Evolutionary conservation across 2,329 filamentous ascomycete genomes (phyloP), one percentile per base, ranked within the genome.

Genomic region (Didymella lethalis): DNA sequence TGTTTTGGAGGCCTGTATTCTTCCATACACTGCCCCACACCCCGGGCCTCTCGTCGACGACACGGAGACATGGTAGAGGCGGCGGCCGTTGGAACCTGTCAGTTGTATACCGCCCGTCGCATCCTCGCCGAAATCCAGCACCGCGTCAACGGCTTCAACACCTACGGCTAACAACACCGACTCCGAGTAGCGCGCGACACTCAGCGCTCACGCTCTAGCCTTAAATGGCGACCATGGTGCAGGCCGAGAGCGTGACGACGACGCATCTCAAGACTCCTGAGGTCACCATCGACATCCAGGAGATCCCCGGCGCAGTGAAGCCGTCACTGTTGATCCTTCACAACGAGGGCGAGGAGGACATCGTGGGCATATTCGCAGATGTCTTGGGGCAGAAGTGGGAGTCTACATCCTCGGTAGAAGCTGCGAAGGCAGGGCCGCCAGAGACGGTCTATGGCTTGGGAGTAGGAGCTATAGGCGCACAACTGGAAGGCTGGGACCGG

Each of bases 331-430:
- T 81, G 60, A 72, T 95, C 59, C 77, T 94, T 18, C 92, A 89
- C 75, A 87, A 89, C 11, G 81, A 82, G 23, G 88, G 86, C 18
- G 90, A 94, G 74, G 89, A 93, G 59, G 84, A 85, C 40, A 91
- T 95, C 63, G 87, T 93, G 28, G 85, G 86, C 23, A 80, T 91
- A 32, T 90, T 93, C 66, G 91, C 91, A 26, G 90, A 94, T 69
- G 88, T 94, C 7, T 79, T 95, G 41, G 91, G 92, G 14, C 91
- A 93, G 73, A 85, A 88, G 20, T 89, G 85, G 78, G 85, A 83
- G 59, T 80, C 89, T 43, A 85, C 85, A 52, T 76, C 80, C 31
- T 79, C 83, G 54, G 83, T 90, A 75, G 78, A 81, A 61, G 78
- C 84, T 45, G 80, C 88, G 67, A 81, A 80, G 64, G 68, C 77